phyloP scores from a whole-genome alignment of 345 rosid genomes.

The Lagerstroemia speciosa region DNA sequence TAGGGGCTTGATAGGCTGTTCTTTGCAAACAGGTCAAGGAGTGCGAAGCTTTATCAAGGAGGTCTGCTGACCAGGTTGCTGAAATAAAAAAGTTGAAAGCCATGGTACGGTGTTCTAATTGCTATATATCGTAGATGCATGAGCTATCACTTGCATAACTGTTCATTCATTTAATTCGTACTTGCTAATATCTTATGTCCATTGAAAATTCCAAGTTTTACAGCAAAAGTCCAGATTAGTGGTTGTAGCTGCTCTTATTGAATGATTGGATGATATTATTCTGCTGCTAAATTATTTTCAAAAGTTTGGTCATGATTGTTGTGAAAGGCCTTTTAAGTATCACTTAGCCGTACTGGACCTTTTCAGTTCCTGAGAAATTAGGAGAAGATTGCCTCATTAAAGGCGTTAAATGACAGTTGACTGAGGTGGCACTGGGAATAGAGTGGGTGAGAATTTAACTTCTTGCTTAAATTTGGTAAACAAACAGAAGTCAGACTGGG shows the following conservation, averaged over 20 bases:
- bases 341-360: neutral
- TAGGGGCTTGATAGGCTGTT: slow-evolving; percentile 11
- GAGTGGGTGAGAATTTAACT: neutral
- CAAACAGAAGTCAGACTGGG: neutral
- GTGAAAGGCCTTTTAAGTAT: neutral
- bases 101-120: slow-evolving; percentile 43
- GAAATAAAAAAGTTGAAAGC: slow-evolving; percentile 55
- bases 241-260: neutral
- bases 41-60: slow-evolving; percentile 45
- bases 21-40: slow-evolving; percentile 52
- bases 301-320: neutral
- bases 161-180: neutral
- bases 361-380: neutral
- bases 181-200: neutral
- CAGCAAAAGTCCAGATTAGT: neutral
- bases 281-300: neutral
- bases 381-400: neutral
- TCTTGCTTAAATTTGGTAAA: neutral
- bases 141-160: neutral
- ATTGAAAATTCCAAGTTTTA: neutral
- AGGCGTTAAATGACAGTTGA: neutral
- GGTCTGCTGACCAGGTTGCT: slow-evolving; percentile 49
- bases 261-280: neutral
- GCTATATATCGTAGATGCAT: neutral
- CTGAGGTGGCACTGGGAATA: neutral